These are phyloP conservation scores for Moesziomyces sp. DNA, from an alignment of 1,284 basidiomycete species.

Conservation along the genomic window DNA sequence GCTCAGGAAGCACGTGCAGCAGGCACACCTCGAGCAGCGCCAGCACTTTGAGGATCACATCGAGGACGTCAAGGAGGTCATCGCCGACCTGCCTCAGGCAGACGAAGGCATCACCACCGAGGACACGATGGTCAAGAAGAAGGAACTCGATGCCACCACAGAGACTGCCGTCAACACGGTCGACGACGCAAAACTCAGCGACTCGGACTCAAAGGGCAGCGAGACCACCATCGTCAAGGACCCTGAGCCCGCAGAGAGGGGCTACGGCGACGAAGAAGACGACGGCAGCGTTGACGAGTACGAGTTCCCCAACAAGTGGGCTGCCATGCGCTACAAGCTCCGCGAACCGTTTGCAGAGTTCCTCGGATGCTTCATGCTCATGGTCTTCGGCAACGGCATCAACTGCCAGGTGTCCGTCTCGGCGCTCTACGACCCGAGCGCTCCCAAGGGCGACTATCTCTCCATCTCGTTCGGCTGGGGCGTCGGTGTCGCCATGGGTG, in stretches of 20 bases:
- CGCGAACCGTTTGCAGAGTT: slow-evolving; percentile 60
- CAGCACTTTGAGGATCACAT: slow-evolving; percentile 24
- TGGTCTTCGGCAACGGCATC: slow-evolving; percentile 62
- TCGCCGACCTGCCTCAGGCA: slow-evolving; percentile 8
- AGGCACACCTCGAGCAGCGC: slow-evolving; percentile 19
- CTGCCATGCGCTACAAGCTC: slow-evolving; percentile 49
- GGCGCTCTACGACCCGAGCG: slow-evolving; percentile 29
- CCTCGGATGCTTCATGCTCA: slow-evolving; percentile 56
- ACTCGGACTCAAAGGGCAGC: slow-evolving; percentile 13
- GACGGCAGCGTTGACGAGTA: slow-evolving; percentile 27
- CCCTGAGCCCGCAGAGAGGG: slow-evolving; percentile 33
- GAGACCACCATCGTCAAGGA: slow-evolving; percentile 15
- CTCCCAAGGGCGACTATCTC: slow-evolving; percentile 51
- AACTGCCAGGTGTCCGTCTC: slow-evolving; percentile 59
- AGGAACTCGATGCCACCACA: slow-evolving; percentile 6
- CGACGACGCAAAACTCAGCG: slow-evolving; percentile 10
- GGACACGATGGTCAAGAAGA: slow-evolving; percentile 9
- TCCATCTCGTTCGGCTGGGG: slow-evolving; percentile 62
- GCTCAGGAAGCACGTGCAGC: slow-evolving; percentile 36
- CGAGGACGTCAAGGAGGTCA: slow-evolving; percentile 27
- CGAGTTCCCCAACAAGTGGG: slow-evolving; percentile 59
- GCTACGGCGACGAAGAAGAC: slow-evolving; percentile 12
- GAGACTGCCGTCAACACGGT: slow-evolving; percentile 12
- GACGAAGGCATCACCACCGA: slow-evolving; percentile 9
- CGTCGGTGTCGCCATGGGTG: slow-evolving; percentile 59